These are phyloP conservation scores for Saururus chinensis DNA, from an alignment of 164 flowering plant species.

Conservation along the genomic window DNA sequence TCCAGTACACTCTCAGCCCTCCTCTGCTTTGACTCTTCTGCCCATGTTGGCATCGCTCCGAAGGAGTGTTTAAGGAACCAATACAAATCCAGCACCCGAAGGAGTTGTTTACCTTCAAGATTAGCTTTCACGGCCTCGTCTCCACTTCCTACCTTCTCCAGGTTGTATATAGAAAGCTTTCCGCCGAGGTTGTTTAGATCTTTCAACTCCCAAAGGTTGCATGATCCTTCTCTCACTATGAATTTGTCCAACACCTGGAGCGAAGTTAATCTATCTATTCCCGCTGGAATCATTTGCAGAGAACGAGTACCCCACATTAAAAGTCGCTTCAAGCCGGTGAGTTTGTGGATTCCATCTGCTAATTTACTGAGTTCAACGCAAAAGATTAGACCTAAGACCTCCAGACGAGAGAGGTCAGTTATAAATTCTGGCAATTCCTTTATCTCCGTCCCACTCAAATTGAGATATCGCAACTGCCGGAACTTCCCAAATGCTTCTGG, in stretches of 20 bases:
- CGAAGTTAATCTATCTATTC: neutral
- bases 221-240: neutral
- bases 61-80: no score
- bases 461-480: neutral
- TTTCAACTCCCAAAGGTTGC: no score
- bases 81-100: no score
- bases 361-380: neutral
- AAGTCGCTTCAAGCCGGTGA: constrained; percentile 6
- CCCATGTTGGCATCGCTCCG: no score
- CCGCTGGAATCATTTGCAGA: neutral
- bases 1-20: no score
- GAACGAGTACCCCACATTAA: neutral
- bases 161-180: no score
- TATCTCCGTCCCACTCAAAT: neutral
- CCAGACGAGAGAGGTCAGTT: neutral
- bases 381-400: constrained; percentile 1
- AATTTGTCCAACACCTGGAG: neutral
- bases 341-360: constrained; percentile 4
- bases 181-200: no score
- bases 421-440: constrained; percentile 1
- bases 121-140: no score
- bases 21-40: no score
- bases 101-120: no score
- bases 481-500: no score
- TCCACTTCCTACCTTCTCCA: no score